These are phyloP conservation scores for Chlamydomonas schloesseri DNA, from an alignment of 139 green algal species.

Conservation along the genomic window DNA sequence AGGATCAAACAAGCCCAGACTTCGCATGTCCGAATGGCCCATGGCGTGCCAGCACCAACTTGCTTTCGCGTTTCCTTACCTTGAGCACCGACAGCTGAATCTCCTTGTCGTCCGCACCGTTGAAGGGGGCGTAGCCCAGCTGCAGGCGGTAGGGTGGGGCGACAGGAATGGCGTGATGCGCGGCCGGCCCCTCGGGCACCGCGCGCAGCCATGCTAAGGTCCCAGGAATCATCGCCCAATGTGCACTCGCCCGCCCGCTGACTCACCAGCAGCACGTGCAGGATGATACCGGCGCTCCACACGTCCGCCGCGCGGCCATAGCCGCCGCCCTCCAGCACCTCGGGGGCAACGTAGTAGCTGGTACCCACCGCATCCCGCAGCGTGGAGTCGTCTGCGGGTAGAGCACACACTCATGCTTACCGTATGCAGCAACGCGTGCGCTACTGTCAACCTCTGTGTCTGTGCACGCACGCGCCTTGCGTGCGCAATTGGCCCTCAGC, in stretches of 20 bases:
- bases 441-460: too few species aligned
- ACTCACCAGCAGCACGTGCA: slow-evolving; percentile 68
- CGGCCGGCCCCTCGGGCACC: too few species aligned
- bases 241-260: too few species aligned
- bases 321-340: slow-evolving; percentile 62
- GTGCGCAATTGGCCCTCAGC: too few species aligned
- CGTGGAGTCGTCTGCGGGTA: background rate
- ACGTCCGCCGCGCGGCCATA: slow-evolving; percentile 68
- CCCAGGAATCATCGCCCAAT: too few species aligned
- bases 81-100: slow-evolving; percentile 8
- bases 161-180: too few species aligned
- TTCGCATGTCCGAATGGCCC: too few species aligned
- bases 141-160: background rate
- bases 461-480: too few species aligned
- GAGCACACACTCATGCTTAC: too few species aligned
- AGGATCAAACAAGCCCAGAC: too few species aligned
- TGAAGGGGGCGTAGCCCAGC: slow-evolving; percentile 38
- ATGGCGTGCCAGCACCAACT: background rate
- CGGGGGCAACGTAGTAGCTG: slow-evolving; percentile 77
- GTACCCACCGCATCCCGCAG: slow-evolving; percentile 65
- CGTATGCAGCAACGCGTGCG: too few species aligned
- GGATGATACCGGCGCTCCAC: slow-evolving; percentile 72
- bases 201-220: too few species aligned
- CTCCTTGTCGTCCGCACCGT: slow-evolving; percentile 25
- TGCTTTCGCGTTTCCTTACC: background rate